Percentiles rank a stretch among this genome's conserved stretches.
These are phyloP conservation scores for Graphilbum fragrans DNA, from an alignment of 2,329 filamentous ascomycete genomes.

Conservation along the genomic window DNA sequence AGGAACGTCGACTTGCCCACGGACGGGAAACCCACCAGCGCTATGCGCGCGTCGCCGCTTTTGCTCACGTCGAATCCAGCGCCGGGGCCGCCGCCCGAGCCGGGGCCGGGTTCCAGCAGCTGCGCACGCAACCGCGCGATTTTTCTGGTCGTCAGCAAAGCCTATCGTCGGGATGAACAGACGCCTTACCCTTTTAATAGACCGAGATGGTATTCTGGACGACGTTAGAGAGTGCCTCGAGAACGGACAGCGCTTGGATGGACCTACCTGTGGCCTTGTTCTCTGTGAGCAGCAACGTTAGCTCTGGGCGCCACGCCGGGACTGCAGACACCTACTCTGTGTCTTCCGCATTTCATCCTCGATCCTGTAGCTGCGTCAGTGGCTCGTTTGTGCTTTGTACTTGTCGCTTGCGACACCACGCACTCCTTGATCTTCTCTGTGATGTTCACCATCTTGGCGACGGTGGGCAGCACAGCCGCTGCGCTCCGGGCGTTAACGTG, in stretches of 20 bases:
- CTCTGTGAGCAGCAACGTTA: slow-evolving; percentile 42
- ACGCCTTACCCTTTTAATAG: slow-evolving; percentile 76
- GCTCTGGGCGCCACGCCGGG: background rate
- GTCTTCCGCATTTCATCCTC: slow-evolving; percentile 99
- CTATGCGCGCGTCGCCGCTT: slow-evolving; percentile 90
- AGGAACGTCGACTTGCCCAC: slow-evolving; percentile 98
- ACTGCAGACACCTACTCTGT: slow-evolving; percentile 57
- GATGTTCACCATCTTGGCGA: slow-evolving; percentile 83
- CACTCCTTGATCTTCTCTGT: slow-evolving; percentile 99
- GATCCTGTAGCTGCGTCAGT: slow-evolving; percentile 49
- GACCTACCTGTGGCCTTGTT: slow-evolving; percentile 93
- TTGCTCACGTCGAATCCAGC: slow-evolving; percentile 91
- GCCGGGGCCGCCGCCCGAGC: slow-evolving; percentile 65
- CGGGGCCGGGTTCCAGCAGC: slow-evolving; percentile 77
- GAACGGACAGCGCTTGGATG: background rate
- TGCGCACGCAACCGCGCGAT: slow-evolving; percentile 90
- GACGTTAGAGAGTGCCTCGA: background rate
- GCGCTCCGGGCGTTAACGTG: background rate
- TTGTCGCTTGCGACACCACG: slow-evolving; percentile 18
- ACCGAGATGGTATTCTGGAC: slow-evolving; percentile 92
- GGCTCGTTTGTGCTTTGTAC: too few relatives aligned
- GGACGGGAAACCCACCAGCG: slow-evolving; percentile 95
- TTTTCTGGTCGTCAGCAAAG: too few relatives aligned
- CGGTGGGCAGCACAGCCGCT: slow-evolving; percentile 7
- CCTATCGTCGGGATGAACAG: slow-evolving; percentile 1